These are phyloP conservation scores for Aureobasidium subglaciale DNA, from an alignment of 2,329 filamentous ascomycete species.

Conservation along the genomic window DNA sequence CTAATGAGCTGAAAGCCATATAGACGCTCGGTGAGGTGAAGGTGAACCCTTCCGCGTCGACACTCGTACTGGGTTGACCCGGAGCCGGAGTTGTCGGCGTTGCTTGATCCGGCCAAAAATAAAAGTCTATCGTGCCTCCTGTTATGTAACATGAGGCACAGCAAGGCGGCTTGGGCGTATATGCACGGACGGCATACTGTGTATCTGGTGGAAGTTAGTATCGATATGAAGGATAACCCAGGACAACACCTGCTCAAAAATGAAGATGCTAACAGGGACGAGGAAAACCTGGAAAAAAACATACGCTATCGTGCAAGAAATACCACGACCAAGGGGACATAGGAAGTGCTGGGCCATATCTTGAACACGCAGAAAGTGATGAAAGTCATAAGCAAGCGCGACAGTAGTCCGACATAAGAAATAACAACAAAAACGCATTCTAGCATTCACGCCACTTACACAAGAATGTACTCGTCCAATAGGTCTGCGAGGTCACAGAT, in stretches of 20 bases:
- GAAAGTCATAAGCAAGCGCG: too few relatives aligned
- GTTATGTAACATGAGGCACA: slow-evolving; percentile 15
- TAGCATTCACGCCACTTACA: slow-evolving; percentile 1
- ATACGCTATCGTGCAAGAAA: not conserved
- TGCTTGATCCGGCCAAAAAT: slow-evolving; percentile 17
- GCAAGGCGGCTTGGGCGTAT: slow-evolving; percentile 17
- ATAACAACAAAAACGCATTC: too few relatives aligned
- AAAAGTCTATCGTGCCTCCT: slow-evolving; percentile 15
- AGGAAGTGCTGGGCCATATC: too few relatives aligned
- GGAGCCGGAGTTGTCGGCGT: slow-evolving; percentile 7
- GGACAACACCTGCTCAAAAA: too few relatives aligned
- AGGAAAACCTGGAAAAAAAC: too few relatives aligned
- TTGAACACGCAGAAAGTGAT: too few relatives aligned
- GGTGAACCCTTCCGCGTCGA: slow-evolving; percentile 15
- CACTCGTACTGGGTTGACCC: slow-evolving; percentile 10
- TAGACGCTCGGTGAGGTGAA: slow-evolving; percentile 18
- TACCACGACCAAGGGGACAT: too few relatives aligned
- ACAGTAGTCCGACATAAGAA: too few relatives aligned
- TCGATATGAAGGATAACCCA: too few relatives aligned
- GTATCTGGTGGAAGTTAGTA: slow-evolving; percentile 16
- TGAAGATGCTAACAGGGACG: too few relatives aligned
- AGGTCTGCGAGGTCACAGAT: slow-evolving; percentile 15
- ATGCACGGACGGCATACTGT: slow-evolving; percentile 16
- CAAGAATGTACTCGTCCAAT: slow-evolving; percentile 16
- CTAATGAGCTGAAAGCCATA: slow-evolving; percentile 14